Conservation (phyloP, 176 grass and related monocot species). For the Triticum monococcum region DNA sequence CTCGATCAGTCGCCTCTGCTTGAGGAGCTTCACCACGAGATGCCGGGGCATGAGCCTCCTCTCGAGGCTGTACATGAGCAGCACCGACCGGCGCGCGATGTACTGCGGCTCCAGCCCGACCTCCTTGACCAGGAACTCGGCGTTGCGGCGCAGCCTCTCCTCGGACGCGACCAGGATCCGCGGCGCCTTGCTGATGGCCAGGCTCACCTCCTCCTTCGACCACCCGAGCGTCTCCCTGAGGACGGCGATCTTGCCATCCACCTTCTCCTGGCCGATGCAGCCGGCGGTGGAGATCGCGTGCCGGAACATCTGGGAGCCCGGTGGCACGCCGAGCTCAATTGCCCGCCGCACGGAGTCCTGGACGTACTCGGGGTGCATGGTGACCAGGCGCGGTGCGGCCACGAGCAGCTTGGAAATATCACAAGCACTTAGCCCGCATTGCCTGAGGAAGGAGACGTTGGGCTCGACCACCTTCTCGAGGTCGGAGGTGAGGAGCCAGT, state of each 20-base stretch:
- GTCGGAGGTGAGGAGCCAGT: conserved; percentile 54
- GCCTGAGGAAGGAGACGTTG: conserved; percentile 42
- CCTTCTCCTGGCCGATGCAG: conserved; percentile 53
- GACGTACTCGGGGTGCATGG: conserved; percentile 48
- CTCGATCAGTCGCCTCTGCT: conserved; percentile 40
- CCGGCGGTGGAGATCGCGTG: conserved; percentile 53
- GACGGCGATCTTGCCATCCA: conserved; percentile 52
- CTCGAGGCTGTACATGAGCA: conserved; percentile 77
- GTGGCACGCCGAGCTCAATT: conserved; percentile 43
- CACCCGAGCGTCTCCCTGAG: conserved; percentile 55
- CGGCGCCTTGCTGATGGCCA: conserved; percentile 64
- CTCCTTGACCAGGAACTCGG: conserved; percentile 64
- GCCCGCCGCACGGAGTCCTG: conserved; percentile 49
- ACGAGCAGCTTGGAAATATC: conserved; percentile 57
- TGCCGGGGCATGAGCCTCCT: conserved; percentile 61
- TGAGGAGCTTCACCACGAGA: conserved; percentile 59
- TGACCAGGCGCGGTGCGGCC: conserved; percentile 48
- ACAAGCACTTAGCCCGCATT: conserved; percentile 44
- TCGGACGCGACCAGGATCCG: conserved; percentile 45
- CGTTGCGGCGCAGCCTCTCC: conserved; percentile 43
- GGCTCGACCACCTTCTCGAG: conserved; percentile 62
- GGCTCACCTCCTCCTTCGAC: conserved; percentile 57
- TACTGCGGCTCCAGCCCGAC: conserved; percentile 46
- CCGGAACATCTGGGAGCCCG: conserved; percentile 56
- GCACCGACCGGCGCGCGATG: conserved; percentile 38